Percentiles rank a stretch among this genome's conserved stretches.
Conservation (phyloP, 176 grass and related monocot genomes). For the Raddia guianensis region DNA sequence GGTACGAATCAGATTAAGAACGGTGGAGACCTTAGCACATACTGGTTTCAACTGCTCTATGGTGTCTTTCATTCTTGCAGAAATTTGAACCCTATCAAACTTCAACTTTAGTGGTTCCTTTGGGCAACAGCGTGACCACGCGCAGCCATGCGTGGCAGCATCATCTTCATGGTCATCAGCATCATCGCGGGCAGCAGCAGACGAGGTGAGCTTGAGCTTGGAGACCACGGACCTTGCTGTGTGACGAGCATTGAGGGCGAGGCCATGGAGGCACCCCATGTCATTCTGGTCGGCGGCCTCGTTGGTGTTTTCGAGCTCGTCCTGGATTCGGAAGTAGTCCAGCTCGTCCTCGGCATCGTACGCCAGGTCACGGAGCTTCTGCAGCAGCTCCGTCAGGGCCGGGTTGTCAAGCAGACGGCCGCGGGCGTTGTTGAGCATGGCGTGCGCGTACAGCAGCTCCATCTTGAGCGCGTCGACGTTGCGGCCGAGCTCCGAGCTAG, state of each 20-base stretch:
- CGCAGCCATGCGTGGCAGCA: not conserved
- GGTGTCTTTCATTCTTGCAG: not conserved
- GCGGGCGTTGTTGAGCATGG: not conserved
- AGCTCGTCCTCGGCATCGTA: not conserved
- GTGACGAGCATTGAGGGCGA: not conserved
- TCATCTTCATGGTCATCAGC: not conserved
- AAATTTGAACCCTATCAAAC: not conserved
- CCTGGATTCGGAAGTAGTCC: conserved; percentile 41
- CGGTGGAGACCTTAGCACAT: not conserved
- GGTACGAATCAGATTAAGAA: not conserved
- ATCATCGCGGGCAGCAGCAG: too few species aligned
- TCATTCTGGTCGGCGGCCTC: not conserved
- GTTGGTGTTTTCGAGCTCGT: not conserved
- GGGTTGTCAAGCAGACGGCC: not conserved
- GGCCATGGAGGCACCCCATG: not conserved
- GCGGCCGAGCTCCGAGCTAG: not conserved
- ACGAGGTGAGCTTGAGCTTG: not conserved
- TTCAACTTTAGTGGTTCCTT: not conserved
- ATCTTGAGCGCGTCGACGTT: conserved; percentile 18
- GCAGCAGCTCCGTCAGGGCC: not conserved
- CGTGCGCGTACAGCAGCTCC: conserved; percentile 12
- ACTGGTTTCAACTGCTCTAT: not conserved
- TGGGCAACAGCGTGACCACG: too few species aligned
- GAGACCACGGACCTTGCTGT: not conserved
- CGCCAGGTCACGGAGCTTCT: not conserved